Evolutionary conservation across 2,329 filamentous ascomycete genomes (phyloP), one percentile per base, ranked within the genome.

Genomic region (Metarhizium anisopliae): DNA sequence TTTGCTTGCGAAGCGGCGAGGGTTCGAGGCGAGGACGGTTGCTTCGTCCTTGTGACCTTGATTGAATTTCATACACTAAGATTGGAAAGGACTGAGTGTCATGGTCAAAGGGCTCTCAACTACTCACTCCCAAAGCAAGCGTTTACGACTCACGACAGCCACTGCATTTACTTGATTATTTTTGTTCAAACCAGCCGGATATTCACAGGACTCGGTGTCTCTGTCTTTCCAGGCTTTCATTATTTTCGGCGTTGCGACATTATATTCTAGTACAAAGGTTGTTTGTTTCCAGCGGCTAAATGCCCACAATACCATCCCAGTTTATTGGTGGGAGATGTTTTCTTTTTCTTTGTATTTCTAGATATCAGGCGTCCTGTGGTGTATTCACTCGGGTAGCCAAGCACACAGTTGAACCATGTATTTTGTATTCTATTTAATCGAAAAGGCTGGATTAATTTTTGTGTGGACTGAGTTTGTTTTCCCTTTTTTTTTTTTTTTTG

Each of bases 1-100:
- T 67, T 73, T 93, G 56, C 73, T 94, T 45, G 81, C 84, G 43
- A 90, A 85, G 74, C 77, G 87, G 55, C 82, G 81, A 61, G 86
- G 87, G 58, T 66, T 83, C 4, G 78, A 82, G 62, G 76, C 77
- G n/a, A 77, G 77, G 55, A 73, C 67, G 5, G 74, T 72, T 6
- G 68, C 71, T 2, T 50, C 53, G 45, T 57, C 13, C 5, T 16
- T 49, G 25, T 29, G 18, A 47, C 32, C 18, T 11, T 30, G 49
- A 20, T 2, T 29, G 16, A 30, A 25, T 13, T 13, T 16, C 3
- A 30, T 20, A 14, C 45, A 30, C 45, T 2, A 30, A 4, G 8
- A 6, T 30, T 30, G 25, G 20, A 29, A 49, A 29, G 10, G 20
- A 16, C 13, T 14, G 25, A 30, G 20, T 20, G 5, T 14, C 13